Percentiles rank a stretch among this genome's conserved stretches.
These are phyloP conservation scores for Maudiozyma serrabonitensis DNA, from an alignment of 805 yeast species.

Conservation along the genomic window DNA sequence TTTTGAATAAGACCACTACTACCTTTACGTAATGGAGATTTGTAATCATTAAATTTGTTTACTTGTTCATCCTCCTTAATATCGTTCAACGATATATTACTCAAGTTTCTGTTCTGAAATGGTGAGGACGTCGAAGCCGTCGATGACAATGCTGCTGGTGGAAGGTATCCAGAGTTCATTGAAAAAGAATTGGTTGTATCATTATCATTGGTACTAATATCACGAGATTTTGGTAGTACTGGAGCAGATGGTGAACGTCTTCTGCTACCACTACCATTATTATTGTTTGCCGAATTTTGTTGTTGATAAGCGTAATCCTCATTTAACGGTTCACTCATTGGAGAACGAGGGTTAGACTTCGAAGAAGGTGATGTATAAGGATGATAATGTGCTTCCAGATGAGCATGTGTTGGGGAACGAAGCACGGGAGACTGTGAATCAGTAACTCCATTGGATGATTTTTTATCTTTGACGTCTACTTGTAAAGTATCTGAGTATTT, in stretches of 20 bases:
- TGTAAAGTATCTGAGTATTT: neutral
- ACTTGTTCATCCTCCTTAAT: conserved; percentile 29
- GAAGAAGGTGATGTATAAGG: conserved; percentile 4
- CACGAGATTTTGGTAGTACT: neutral
- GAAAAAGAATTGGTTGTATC: neutral
- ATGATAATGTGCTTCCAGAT: conserved; percentile 10
- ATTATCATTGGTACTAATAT: neutral
- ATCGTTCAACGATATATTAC: conserved; percentile 25
- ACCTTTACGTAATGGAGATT: neutral
- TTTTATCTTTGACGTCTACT: neutral
- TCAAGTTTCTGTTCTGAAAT: conserved; percentile 6
- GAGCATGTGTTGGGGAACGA: conserved; percentile 5
- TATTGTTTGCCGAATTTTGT: neutral
- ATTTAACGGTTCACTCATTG: neutral
- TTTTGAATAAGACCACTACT: neutral
- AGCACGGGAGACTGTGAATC: neutral
- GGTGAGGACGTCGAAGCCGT: conserved; percentile 35
- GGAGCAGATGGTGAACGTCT: conserved; percentile 20
- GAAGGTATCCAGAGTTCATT: conserved; percentile 1
- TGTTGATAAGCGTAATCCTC: neutral
- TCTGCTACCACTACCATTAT: conserved; percentile 2
- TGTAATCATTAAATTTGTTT: conserved; percentile 1
- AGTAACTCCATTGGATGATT: neutral
- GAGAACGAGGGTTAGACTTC: neutral
- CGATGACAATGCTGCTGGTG: conserved; percentile 2